These are phyloP conservation scores for Musa beccarii DNA, from an alignment of 176 grass and related monocot genomes.

Conservation along the genomic window DNA sequence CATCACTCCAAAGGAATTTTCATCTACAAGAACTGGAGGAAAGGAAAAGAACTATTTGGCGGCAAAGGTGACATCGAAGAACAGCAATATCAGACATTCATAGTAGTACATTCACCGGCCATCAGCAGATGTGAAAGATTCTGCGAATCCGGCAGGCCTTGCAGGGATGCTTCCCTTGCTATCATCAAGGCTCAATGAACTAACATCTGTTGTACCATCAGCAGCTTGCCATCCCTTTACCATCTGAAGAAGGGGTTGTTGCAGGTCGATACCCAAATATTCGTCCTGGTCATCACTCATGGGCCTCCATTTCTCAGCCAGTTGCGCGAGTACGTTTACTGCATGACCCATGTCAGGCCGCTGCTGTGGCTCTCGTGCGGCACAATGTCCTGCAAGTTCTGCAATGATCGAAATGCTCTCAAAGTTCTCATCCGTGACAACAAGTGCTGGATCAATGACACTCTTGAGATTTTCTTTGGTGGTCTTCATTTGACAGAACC, in stretches of 20 bases:
- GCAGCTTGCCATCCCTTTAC: constrained; percentile 89
- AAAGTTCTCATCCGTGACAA: constrained; percentile 44
- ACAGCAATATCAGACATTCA: too few relatives aligned
- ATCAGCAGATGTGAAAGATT: constrained; percentile 88
- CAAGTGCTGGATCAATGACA: constrained; percentile 55
- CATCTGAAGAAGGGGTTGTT: constrained; percentile 82
- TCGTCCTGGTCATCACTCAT: constrained; percentile 63
- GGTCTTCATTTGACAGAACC: constrained; percentile 57
- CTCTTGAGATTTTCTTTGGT: constrained; percentile 51
- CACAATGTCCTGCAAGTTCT: constrained; percentile 79
- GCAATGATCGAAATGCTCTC: constrained; percentile 57
- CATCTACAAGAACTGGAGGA: not conserved
- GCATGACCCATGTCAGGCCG: constrained; percentile 84
- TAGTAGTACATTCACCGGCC: constrained; percentile 47
- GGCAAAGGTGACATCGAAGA: too few relatives aligned
- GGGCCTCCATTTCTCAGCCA: constrained; percentile 92
- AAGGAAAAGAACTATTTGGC: not conserved
- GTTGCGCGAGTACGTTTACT: constrained; percentile 57
- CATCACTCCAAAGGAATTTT: not conserved
- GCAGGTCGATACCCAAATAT: constrained; percentile 82
- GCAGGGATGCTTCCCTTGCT: constrained; percentile 96
- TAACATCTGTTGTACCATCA: constrained; percentile 45
- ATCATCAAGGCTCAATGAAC: constrained; percentile 64
- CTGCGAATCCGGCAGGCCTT: constrained; percentile 72
- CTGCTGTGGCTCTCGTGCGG: constrained; percentile 60